A percentile compares a stretch with the other conserved stretches of the same genome.
These are phyloP conservation scores for Hansfordia pulvinata DNA, from an alignment of 2,329 filamentous ascomycete genomes.

Conservation along the genomic window DNA sequence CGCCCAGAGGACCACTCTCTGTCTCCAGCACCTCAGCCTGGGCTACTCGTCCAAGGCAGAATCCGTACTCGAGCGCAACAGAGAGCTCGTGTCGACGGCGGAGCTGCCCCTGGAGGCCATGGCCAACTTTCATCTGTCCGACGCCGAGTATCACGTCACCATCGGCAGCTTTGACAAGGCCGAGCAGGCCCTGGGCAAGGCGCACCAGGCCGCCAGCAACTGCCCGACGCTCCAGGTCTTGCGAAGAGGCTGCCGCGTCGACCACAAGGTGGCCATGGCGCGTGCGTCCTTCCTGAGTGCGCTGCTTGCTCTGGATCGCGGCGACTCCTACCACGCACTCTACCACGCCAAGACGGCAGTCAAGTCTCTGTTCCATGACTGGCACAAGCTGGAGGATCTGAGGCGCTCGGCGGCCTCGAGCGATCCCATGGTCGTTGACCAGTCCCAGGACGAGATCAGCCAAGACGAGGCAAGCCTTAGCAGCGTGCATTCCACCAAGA, in stretches of 20 bases:
- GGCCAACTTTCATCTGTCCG: conserved; percentile 50
- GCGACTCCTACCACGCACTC: conserved; percentile 44
- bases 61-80: too few relatives aligned
- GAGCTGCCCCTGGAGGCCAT: conserved; percentile 25
- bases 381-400: conserved; percentile 34
- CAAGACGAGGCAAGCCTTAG: conserved; percentile 14
- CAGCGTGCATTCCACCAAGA: conserved; percentile 12
- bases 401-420: conserved; percentile 5
- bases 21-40: conserved; percentile 37
- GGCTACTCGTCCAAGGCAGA: conserved; percentile 38
- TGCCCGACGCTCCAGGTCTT: too few relatives aligned
- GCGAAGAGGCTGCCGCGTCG: too few relatives aligned
- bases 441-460: conserved; percentile 12
- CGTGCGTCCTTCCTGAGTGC: conserved; percentile 53
- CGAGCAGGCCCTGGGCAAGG: conserved; percentile 23
- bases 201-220: conserved; percentile 24
- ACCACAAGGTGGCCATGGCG: conserved; percentile 38
- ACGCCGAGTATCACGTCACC: conserved; percentile 60
- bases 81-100: too few relatives aligned
- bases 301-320: conserved; percentile 47
- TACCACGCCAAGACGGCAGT: conserved; percentile 42
- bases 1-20: conserved; percentile 31
- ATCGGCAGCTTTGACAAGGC: conserved; percentile 53
- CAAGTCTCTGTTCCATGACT: conserved; percentile 39
- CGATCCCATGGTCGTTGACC: conserved; percentile 8